Evolutionary conservation across 2,329 filamentous ascomycete species (phyloP), one percentile per base, ranked within the genome.

Genomic region (Mariannaea elegans): DNA sequence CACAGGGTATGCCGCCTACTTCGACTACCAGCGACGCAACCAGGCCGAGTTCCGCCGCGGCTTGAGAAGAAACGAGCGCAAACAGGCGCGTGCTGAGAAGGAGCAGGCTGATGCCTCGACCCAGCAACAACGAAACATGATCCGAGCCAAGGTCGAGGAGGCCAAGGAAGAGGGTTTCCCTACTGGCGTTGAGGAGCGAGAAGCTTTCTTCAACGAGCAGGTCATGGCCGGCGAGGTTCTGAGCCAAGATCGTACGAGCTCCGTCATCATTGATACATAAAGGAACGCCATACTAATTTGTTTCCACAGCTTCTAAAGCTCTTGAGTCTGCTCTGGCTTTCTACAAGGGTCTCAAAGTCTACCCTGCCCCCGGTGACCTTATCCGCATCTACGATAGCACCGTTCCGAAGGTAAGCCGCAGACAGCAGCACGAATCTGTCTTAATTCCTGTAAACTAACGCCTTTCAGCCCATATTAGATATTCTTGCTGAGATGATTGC

Each of bases 331-430:
- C 95, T 46, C 82, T 98, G 62, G 93, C 92, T 78, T 99, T 99
- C 82, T 99, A 98, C 87, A 96, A 94, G 85, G 95, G 94, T 42
- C 87, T 99, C 68, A 99, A 99, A 86, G 95, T 98, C 70, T 99
- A 99, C 81, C 95, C 95, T 51, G 91, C 92, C 72, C 95, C 94
- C 12, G 87, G 90, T 71, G 95, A 98, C 74, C 84, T 99, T 71
- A 97, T 99, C 77, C 87, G 87, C 72, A 97, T 99, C 78, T 99
- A 99, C 80, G 95, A 99, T 79, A 97, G 97, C 87, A 98, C 95
- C 29, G 94, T 98, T 44, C 90, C 94, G 71, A 97, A 97, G 91
- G 94, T 93, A 71, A 63, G 72, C 18, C 14, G 24, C 14, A 32
- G 16, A 29, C 29, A 42, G 23, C 23, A 32, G 32, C 2, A 3